Evolutionary conservation across 1,284 basidiomycete genomes (phyloP), one percentile per base, ranked within the genome.

Genomic region (Pseudozyma tsukubaensis): DNA sequence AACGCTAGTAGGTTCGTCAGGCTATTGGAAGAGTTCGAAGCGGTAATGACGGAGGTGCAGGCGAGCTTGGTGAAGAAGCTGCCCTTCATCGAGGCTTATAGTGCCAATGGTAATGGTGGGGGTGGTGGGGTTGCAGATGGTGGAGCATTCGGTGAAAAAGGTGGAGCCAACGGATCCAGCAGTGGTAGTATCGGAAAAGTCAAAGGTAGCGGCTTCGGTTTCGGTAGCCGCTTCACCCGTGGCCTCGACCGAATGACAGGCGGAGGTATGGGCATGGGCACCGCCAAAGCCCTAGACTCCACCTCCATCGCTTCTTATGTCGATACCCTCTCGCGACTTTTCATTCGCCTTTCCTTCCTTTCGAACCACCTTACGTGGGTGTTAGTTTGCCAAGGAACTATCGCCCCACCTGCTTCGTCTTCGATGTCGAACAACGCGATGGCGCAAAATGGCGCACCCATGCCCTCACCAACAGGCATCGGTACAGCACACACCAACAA

Each of bases 21-120:
- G 24, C 83, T 85, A 19, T 74, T 89, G 10, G 88, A 88, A 34
- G 90, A 91, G 37, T 93, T 95, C 81, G 95, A 97, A 73, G 91
- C 90, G 40, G 89, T 97, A 53, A 90, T 94, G 54, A 90, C 91
- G 45, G 91, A 90, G 77, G 91, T 93, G 82, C 85, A 86, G 61
- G 76, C 68, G 48, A 82, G 66, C 10, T 54, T 85, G 36, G 90
- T 90, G 43, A 96, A 94, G 87, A 97, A 96, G 85, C 86, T 98
- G 39, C 91, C 93, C 6, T 75, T 70, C 32, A 19, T 78, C 3
- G 76, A 76, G 10, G 13, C 56, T 29, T 29, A 29, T 6, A 29
- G 3, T 29, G 24, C 24, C 24, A 29, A 29, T 29, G 24, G 24
- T 29, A 29, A 29, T 29, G 24, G 24, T 29, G 24, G 3, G 3